Conservation (phyloP, 2,329 filamentous ascomycete species). For the Ceratocystis variospora region DNA sequence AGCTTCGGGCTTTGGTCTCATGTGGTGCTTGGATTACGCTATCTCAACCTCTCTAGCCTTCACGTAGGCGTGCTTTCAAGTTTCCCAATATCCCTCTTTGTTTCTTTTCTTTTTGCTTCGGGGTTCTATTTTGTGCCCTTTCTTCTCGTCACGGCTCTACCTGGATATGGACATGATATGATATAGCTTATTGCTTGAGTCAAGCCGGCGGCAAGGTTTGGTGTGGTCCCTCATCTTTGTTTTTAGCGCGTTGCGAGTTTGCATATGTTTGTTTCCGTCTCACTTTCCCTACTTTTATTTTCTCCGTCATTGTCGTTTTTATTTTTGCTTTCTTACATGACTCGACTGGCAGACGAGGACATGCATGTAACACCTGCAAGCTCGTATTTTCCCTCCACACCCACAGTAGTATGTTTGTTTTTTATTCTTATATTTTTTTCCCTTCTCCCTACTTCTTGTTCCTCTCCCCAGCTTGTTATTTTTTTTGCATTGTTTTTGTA, state of each 20-base stretch:
- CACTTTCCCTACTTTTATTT: background rate
- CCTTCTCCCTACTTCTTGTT: background rate
- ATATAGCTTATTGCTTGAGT: background rate
- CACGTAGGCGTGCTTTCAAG: background rate
- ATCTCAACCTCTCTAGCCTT: background rate
- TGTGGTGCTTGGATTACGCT: background rate
- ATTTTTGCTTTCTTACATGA: background rate
- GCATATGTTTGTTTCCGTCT: background rate
- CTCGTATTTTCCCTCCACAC: background rate
- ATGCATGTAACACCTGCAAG: background rate
- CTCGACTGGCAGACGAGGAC: background rate
- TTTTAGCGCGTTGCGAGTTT: background rate
- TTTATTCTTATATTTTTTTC: background rate
- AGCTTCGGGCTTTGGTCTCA: background rate
- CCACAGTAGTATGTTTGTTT: slow-evolving; percentile 10
- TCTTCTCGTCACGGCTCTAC: background rate
- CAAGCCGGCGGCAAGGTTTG: slow-evolving; percentile 1
- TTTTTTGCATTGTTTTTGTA: slow-evolving; percentile 6
- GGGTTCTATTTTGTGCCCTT: background rate
- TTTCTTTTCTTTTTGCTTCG: background rate
- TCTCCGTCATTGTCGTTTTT: slow-evolving; percentile 7
- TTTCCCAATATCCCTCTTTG: background rate
- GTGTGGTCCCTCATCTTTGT: background rate
- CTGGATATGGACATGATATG: background rate
- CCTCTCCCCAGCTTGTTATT: background rate